Evolutionary conservation across 2,329 filamentous ascomycete genomes (phyloP).

Genomic region (Passalora sequoiae): DNA sequence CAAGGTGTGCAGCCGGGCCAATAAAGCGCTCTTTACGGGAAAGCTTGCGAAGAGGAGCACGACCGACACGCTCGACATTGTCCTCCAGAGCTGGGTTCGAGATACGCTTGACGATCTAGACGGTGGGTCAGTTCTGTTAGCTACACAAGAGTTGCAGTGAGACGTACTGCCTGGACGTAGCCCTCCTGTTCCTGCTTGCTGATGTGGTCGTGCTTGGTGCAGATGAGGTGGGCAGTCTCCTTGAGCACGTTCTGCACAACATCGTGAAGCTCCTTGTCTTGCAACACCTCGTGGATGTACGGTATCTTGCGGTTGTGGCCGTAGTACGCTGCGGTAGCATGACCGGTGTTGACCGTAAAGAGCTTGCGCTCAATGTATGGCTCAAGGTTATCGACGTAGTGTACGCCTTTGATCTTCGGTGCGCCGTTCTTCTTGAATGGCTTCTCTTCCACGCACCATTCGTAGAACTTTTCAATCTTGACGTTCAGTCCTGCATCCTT

Average conservation of each 20-base stretch:
- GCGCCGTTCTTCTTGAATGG: constrained; percentile 69
- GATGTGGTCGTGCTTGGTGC: constrained; percentile 74
- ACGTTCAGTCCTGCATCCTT: constrained; percentile 77
- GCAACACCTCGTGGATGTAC: constrained; percentile 83
- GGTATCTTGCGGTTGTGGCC: constrained; percentile 80
- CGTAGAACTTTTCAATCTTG: constrained; percentile 96
- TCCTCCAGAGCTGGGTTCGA: constrained; percentile 91
- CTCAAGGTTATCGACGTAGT: constrained; percentile 85
- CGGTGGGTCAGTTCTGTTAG: neutral
- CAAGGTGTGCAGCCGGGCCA: constrained; percentile 81
- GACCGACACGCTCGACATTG: constrained; percentile 88
- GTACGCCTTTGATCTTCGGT: constrained; percentile 73
- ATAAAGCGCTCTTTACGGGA: constrained; percentile 94
- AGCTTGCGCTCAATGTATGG: constrained; percentile 99
- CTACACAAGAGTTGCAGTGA: constrained; percentile 40
- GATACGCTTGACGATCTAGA: constrained; percentile 79
- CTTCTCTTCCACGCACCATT: constrained; percentile 91
- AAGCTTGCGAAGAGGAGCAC: constrained; percentile 89
- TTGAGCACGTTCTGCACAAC: constrained; percentile 74
- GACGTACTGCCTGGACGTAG: constrained; percentile 80
- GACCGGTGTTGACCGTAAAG: constrained; percentile 97
- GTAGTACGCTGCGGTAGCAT: constrained; percentile 94
- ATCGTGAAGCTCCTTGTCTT: constrained; percentile 70
- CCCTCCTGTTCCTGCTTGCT: constrained; percentile 66
- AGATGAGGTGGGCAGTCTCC: constrained; percentile 83